Conservation (phyloP, 2,329 filamentous ascomycete genomes). For the Monosporascus cannonballus region DNA sequence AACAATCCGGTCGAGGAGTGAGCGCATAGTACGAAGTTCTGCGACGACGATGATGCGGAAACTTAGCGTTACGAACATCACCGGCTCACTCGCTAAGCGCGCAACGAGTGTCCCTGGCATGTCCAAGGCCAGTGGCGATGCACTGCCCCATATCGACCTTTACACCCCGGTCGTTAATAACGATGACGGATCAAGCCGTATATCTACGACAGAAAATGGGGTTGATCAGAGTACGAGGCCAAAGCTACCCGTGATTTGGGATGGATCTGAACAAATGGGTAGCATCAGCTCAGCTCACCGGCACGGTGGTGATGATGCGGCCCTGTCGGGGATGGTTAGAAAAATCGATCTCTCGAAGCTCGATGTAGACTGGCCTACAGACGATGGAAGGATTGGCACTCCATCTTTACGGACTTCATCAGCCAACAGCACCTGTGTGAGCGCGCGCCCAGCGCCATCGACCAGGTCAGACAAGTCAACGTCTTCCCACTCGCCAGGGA, state of each 20-base stretch:
- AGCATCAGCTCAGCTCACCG: slow-evolving; percentile 12
- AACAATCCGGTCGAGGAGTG: slow-evolving; percentile 55
- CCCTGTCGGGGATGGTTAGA: slow-evolving; percentile 17
- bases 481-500: slow-evolving; percentile 17
- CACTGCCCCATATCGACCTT: slow-evolving; percentile 13
- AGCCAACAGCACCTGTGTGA: slow-evolving; percentile 10
- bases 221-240: slow-evolving; percentile 12
- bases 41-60: slow-evolving; percentile 84
- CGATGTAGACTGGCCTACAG: slow-evolving; percentile 15
- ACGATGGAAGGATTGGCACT: slow-evolving; percentile 9
- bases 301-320: slow-evolving; percentile 3
- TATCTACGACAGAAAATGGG: slow-evolving; percentile 6
- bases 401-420: slow-evolving; percentile 15
- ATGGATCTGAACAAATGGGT: slow-evolving; percentile 21
- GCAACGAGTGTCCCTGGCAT: slow-evolving; percentile 50
- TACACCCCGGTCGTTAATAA: slow-evolving; percentile 16
- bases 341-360: slow-evolving; percentile 15
- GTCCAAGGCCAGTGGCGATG: slow-evolving; percentile 24
- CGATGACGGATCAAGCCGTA: slow-evolving; percentile 11
- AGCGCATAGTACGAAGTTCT: slow-evolving; percentile 70
- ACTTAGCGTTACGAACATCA: slow-evolving; percentile 75
- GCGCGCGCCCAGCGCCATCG: slow-evolving; percentile 13
- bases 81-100: slow-evolving; percentile 68
- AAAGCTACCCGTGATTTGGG: slow-evolving; percentile 24
- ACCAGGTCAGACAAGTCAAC: slow-evolving; percentile 17